phyloP scores from a whole-genome alignment of 163 green algal species.

The Scenedesmus sp. region DNA sequence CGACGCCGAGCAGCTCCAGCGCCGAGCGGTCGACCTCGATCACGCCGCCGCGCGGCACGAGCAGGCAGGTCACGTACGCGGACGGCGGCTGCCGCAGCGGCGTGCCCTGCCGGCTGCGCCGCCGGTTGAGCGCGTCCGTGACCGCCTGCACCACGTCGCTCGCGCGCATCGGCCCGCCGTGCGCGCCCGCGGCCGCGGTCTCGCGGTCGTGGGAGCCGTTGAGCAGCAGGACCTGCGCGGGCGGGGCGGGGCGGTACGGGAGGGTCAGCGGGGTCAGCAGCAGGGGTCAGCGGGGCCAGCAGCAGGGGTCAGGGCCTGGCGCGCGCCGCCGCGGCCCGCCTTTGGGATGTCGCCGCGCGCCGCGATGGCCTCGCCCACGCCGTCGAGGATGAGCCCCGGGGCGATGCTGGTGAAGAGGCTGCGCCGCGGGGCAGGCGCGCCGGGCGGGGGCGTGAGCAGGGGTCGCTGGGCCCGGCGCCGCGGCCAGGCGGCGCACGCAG shows the following conservation, averaged over 20 bases:
- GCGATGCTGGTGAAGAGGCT: conserved; percentile 95
- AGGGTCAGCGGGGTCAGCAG: neutral
- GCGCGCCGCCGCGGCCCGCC: conserved; percentile 56
- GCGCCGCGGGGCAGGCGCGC: conserved; percentile 40
- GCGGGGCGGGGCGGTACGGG: too few relatives aligned
- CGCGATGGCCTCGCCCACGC: conserved; percentile 93
- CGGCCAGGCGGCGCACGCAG: too few relatives aligned
- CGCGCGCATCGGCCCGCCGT: conserved; percentile 84
- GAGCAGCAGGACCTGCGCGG: conserved; percentile 84
- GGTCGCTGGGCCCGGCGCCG: too few relatives aligned
- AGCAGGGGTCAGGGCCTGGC: too few relatives aligned
- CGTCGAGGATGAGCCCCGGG: conserved; percentile 89
- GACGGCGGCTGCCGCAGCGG: conserved; percentile 52
- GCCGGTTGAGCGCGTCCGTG: conserved; percentile 84
- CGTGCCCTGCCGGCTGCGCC: conserved; percentile 36
- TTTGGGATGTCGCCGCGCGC: conserved; percentile 76
- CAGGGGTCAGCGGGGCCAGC: neutral
- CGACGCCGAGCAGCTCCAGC: conserved; percentile 70
- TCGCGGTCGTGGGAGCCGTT: conserved; percentile 96
- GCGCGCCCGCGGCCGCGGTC: conserved; percentile 64
- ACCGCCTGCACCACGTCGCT: conserved; percentile 78
- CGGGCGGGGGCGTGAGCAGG: neutral
- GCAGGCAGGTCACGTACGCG: conserved; percentile 79
- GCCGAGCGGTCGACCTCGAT: conserved; percentile 68
- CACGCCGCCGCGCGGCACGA: conserved; percentile 72